Evolutionary conservation across 1,284 basidiomycete genomes (phyloP), one percentile per base, ranked within the genome.

Genomic region (Coriolopsis trogii): DNA sequence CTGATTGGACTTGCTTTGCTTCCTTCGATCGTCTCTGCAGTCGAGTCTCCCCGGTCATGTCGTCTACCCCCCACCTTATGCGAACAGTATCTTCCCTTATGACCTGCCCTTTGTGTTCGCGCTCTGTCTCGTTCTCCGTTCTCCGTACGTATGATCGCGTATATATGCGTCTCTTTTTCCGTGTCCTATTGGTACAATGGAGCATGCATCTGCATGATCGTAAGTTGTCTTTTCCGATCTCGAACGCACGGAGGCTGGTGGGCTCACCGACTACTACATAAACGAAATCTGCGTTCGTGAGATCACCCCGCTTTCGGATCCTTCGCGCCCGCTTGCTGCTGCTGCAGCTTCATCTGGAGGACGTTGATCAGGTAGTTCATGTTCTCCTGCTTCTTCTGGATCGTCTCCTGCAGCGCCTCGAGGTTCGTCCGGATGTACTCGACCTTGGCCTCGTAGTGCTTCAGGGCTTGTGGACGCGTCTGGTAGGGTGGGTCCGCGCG

Each of bases 361-460:
- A 93, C 76, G 63, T 80, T 82, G 26, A 89, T 68, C 39, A 95
- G 70, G 62, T 82, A 85, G 64, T 82, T 85, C 74, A 91, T 78
- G 67, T 94, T 94, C 38, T 95, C 92, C 71, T 93, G 85, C 73
- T 96, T 97, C 72, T 87, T 89, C 69, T 86, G 79, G 56, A 96
- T 89, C 28, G 91, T 91, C 46, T 87, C 85, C 67, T 95, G 92
- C 38, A 97, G 73, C 20, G 83, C 82, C 31, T 93, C 90, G 37
- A 95, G 78, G 66, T 95, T 96, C 24, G 76, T 78, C 36, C 80
- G 82, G 57, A 95, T 86, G 65, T 85, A 95, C 4, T 85, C 85
- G 34, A 88, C 81, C 71, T 95, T 95, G 50, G 72, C 65, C 15
- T 79, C 75, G 70, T 95, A 95, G 68, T 95, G 85, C 63, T 84